These are phyloP conservation scores for Rhizomucor pusillus DNA, from an alignment of 371 early-diverging fungal genomes.

Conservation along the genomic window DNA sequence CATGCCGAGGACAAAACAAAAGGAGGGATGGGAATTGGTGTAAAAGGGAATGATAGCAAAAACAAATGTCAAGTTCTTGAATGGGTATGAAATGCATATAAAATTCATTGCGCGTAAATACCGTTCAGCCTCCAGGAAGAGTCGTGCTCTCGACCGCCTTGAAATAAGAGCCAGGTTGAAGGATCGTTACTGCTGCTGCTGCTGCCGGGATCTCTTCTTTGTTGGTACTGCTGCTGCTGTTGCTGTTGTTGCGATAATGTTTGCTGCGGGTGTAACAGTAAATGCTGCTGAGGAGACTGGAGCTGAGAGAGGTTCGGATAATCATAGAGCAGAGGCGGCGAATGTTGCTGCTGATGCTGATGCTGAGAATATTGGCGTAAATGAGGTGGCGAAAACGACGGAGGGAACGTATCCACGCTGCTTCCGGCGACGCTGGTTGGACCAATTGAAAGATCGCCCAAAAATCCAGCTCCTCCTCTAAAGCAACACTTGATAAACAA, in stretches of 20 bases:
- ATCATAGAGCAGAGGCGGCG: slow-evolving; percentile 83
- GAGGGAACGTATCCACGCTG: no score
- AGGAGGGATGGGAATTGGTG: not conserved
- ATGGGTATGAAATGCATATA: slow-evolving; percentile 7
- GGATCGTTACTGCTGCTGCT: not conserved
- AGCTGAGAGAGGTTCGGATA: slow-evolving; percentile 77
- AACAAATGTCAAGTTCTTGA: slow-evolving; percentile 6
- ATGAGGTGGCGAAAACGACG: no score
- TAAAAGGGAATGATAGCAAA: not conserved
- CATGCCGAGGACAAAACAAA: slow-evolving; percentile 3
- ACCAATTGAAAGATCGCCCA: no score
- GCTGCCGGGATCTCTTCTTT: not conserved
- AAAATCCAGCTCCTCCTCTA: no score
- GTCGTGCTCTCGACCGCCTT: slow-evolving; percentile 10
- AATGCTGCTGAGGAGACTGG: no score
- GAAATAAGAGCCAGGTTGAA: slow-evolving; percentile 1
- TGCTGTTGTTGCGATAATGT: slow-evolving; percentile 1
- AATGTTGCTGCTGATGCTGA: slow-evolving; percentile 89
- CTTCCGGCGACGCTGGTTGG: no score
- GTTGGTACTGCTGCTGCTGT: slow-evolving; percentile 1
- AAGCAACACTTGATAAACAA: no score
- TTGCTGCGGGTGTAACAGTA: no score
- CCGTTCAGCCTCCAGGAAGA: slow-evolving; percentile 22
- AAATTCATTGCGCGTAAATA: slow-evolving; percentile 21
- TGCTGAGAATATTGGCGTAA: slow-evolving; percentile 73